Evolutionary conservation across 306 rosid species (phyloP).

Genomic region (Pterocarpus macrocarpus): DNA sequence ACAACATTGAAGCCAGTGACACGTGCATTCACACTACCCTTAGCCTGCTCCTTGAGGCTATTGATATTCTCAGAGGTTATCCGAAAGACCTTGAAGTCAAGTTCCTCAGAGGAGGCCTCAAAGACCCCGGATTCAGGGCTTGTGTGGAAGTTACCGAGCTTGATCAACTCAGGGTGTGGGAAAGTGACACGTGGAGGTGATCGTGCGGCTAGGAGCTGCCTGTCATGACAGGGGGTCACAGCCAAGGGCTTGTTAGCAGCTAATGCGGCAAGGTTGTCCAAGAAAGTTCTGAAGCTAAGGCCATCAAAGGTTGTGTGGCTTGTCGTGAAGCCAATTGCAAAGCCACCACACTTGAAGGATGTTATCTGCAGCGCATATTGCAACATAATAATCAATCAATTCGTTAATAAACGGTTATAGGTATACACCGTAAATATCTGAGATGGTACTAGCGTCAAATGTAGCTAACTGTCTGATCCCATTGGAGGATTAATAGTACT

Average conservation of each 20-base stretch:
- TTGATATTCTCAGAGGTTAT: conserved; percentile 50
- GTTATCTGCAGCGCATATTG: conserved; percentile 54
- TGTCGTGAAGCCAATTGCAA: conserved; percentile 66
- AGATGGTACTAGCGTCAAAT: no score
- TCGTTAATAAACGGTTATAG: neutral
- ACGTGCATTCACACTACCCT: neutral
- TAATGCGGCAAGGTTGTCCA: conserved; percentile 72
- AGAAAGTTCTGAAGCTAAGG: conserved; percentile 65
- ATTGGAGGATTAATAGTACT: no score
- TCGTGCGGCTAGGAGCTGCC: conserved; percentile 74
- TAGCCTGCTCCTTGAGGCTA: conserved; percentile 65
- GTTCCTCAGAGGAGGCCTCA: conserved; percentile 60
- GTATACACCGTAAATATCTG: no score
- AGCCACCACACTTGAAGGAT: conserved; percentile 78
- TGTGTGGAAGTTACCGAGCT: conserved; percentile 33
- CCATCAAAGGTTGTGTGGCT: conserved; percentile 74
- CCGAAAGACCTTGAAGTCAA: conserved; percentile 60
- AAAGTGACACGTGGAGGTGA: conserved; percentile 74
- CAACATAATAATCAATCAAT: neutral
- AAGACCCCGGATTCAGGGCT: conserved; percentile 52
- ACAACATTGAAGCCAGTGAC: conserved; percentile 65
- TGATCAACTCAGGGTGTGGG: conserved; percentile 71
- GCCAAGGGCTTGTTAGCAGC: conserved; percentile 62
- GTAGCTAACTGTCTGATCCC: no score
- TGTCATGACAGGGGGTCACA: conserved; percentile 61